phyloP scores from a whole-genome alignment of 208 protist species.

The Balamuthia mandrillaris region DNA sequence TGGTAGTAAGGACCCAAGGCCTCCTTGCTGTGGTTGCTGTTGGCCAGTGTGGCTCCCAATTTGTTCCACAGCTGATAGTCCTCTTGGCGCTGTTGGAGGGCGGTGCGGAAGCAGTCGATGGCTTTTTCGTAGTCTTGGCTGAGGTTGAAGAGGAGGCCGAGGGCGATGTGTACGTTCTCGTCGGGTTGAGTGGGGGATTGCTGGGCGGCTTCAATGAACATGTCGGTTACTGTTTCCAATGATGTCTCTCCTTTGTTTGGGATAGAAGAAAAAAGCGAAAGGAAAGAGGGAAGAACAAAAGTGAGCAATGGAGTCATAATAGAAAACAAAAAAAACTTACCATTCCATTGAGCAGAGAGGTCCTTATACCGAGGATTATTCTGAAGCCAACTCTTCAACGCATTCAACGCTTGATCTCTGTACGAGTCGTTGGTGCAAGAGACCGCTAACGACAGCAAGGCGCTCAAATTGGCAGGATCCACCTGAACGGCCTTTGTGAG shows the following conservation, averaged over 20 bases:
- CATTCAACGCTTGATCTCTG: slow-evolving; percentile 31
- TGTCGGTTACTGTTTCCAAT: not conserved
- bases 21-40: slow-evolving; percentile 53
- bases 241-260: not conserved
- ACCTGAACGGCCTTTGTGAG: slow-evolving; percentile 32
- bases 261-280: not conserved
- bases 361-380: slow-evolving; percentile 27
- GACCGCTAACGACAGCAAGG: slow-evolving; percentile 50
- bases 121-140: slow-evolving; percentile 67
- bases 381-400: slow-evolving; percentile 40
- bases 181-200: slow-evolving; percentile 46
- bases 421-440: slow-evolving; percentile 64
- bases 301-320: not conserved
- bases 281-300: too few species aligned
- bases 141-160: slow-evolving; percentile 66
- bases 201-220: slow-evolving; percentile 57
- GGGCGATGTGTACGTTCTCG: slow-evolving; percentile 58
- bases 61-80: slow-evolving; percentile 71
- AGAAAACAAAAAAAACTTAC: not conserved
- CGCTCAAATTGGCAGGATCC: slow-evolving; percentile 37
- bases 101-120: slow-evolving; percentile 63
- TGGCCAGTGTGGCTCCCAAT: slow-evolving; percentile 68
- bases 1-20: slow-evolving; percentile 59
- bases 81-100: slow-evolving; percentile 46
- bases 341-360: not conserved